Evolutionary conservation across 805 yeast genomes (phyloP).

Genomic region (Candida germanica): DNA sequence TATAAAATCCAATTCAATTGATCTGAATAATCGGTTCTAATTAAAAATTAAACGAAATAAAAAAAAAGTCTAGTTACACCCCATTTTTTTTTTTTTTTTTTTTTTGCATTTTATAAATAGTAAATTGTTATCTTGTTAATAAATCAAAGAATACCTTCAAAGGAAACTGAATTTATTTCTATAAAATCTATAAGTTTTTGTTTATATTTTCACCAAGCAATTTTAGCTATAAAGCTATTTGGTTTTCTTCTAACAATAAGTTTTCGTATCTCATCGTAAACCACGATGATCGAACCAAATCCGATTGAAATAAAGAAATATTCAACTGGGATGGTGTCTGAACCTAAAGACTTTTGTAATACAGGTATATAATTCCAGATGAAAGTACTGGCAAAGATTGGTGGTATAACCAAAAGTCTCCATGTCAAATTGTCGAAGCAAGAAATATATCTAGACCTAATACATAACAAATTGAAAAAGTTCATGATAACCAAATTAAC

Average conservation of each 20-base stretch:
- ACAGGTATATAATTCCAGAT: conserved; percentile 43
- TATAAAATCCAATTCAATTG: no score
- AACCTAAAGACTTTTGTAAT: conserved; percentile 31
- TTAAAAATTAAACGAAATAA: no score
- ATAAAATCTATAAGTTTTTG: background rate
- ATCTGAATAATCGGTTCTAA: no score
- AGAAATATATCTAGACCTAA: conserved; percentile 41
- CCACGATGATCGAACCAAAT: conserved; percentile 38
- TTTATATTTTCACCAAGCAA: conserved; percentile 49
- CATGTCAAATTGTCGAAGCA: conserved; percentile 41
- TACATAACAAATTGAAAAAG: conserved; percentile 41
- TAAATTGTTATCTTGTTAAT: conserved; percentile 7
- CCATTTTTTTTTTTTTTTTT: conserved; percentile 3
- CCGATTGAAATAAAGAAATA: conserved; percentile 46
- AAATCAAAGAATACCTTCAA: conserved; percentile 1
- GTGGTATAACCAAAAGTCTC: conserved; percentile 30
- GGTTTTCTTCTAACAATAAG: conserved; percentile 35
- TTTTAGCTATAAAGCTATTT: conserved; percentile 30
- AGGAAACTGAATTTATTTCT: background rate
- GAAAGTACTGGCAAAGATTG: conserved; percentile 37
- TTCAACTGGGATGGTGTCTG: conserved; percentile 42
- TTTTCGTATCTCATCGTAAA: conserved; percentile 44
- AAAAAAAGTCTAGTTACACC: background rate
- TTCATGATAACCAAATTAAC: conserved; percentile 47
- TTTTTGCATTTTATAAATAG: conserved; percentile 10